Evolutionary conservation across 345 rosid genomes (phyloP).

Genomic region (Orychophragmus violaceus): DNA sequence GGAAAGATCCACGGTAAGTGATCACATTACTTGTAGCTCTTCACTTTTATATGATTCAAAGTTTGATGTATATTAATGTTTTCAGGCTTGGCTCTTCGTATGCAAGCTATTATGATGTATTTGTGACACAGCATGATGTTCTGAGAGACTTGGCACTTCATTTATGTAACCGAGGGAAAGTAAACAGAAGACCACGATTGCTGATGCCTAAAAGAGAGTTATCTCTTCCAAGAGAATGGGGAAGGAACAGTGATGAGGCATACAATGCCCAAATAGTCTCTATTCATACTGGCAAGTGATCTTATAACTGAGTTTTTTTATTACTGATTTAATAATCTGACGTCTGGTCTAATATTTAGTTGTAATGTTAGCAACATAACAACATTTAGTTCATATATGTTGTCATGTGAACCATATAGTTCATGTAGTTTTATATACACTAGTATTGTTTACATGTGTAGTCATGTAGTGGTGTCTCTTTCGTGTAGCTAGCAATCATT

Average conservation of each 20-base stretch:
- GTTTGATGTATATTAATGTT: slow-evolving; percentile 14
- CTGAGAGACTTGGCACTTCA: slow-evolving; percentile 81
- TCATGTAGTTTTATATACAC: too few species aligned
- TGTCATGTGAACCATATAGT: too few species aligned
- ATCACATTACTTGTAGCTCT: neutral
- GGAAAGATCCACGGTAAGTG: slow-evolving; percentile 64
- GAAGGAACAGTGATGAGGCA: slow-evolving; percentile 49
- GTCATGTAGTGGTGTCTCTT: too few species aligned
- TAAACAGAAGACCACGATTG: slow-evolving; percentile 45
- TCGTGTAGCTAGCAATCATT: too few species aligned
- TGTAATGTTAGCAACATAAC: too few species aligned
- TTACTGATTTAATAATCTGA: too few species aligned
- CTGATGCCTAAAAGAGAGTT: slow-evolving; percentile 70
- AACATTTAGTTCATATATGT: too few species aligned
- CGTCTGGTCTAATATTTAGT: too few species aligned
- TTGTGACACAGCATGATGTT: slow-evolving; percentile 83
- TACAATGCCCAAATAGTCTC: slow-evolving; percentile 78
- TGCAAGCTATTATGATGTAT: slow-evolving; percentile 63
- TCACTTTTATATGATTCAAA: neutral
- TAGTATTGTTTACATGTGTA: too few species aligned
- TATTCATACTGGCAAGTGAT: slow-evolving; percentile 57
- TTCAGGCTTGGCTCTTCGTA: slow-evolving; percentile 65
- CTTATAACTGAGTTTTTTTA: too few species aligned
- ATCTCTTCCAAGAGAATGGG: slow-evolving; percentile 76
- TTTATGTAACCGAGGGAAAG: slow-evolving; percentile 38